Evolutionary conservation across 495 filamentous ascomycete genomes (phyloP), one percentile per base, ranked within the genome.

Genomic region (Oleoguttula mirabilis): DNA sequence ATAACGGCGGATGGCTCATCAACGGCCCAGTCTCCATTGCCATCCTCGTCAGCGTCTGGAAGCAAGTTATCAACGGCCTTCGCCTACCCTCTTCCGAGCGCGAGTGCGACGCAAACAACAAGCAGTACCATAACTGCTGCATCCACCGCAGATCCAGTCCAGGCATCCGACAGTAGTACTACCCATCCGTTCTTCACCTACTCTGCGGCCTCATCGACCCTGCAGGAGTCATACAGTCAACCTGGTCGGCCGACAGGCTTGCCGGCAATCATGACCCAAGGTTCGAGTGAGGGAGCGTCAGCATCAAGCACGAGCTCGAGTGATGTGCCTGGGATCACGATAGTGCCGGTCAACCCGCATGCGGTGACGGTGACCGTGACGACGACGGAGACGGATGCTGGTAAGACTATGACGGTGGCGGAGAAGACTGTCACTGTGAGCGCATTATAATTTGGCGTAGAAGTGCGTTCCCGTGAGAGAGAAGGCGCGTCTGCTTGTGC

Each of bases 331-430:
- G 51, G 51, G 10, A 50, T 54, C 16, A 54, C 47, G n/a, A 50
- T 54, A 20, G 43, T 50, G 21, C 51, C 51, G 1, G 25, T 54
- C 36, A 43, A 46, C 25, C 50, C 50, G 25, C 37, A 43, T 36
- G 44, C 39, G 15, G 35, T 46, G 11, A 52, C 45, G 3, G 31
- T 46, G 4, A 45, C 39, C 4, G 41, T 50, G 17, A 54, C 50
- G 19, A 35, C 40, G 12, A 52, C 44, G 19, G 36, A 34, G 19
- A 49, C 32, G 17, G 50, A 54, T 12, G 32, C 50, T 17, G 50
- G 38, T 12, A 34, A 22, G 36, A 54, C 50, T 21, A 48, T 40
- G 19, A 54, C 50, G 21, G 27, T 53, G 14, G 47, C 47, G 21
- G 41, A 22, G 22, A 10, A 34, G 23, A 50, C 47, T 33, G 47